Conservation (phyloP, 2,329 filamentous ascomycete genomes). For the Sarocladium oryzae region DNA sequence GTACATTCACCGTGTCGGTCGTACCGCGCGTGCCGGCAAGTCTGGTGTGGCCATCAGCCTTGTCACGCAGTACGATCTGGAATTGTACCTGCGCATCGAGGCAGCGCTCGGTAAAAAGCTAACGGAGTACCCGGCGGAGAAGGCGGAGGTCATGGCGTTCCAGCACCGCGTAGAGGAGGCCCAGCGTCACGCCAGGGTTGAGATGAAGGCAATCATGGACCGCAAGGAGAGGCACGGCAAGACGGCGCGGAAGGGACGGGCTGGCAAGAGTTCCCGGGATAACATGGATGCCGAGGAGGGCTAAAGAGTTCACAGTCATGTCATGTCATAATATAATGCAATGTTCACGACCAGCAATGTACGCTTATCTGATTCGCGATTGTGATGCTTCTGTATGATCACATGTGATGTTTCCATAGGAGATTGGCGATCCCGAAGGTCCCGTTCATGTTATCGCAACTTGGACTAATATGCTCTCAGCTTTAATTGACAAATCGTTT, state of each 20-base stretch:
- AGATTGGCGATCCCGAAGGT: no score
- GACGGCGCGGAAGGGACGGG: constrained; percentile 32
- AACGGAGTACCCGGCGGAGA: constrained; percentile 59
- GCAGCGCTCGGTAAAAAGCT: constrained; percentile 73
- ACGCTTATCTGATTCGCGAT: no score
- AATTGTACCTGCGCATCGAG: constrained; percentile 76
- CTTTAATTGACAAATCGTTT: constrained; percentile 1
- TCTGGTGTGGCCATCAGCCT: constrained; percentile 74
- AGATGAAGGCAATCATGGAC: constrained; percentile 77
- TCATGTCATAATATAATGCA: no score
- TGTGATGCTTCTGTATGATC: no score
- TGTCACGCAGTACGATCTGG: constrained; percentile 82
- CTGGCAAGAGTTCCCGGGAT: constrained; percentile 42
- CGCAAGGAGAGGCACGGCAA: constrained; percentile 50
- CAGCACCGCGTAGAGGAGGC: constrained; percentile 74
- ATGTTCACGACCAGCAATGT: no score
- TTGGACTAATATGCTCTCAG: no score
- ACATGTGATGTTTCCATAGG: no score
- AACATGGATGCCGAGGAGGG: constrained; percentile 74
- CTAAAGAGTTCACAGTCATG: constrained; percentile 26
- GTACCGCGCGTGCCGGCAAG: constrained; percentile 82
- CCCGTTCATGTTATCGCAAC: no score
- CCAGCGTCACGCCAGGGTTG: constrained; percentile 67
- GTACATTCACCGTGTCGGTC: constrained; percentile 83
- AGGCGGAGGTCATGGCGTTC: constrained; percentile 82